Base-by-base conservation (phyloP, 257 asterid species). In the Salvia miltiorrhiza region DNA sequence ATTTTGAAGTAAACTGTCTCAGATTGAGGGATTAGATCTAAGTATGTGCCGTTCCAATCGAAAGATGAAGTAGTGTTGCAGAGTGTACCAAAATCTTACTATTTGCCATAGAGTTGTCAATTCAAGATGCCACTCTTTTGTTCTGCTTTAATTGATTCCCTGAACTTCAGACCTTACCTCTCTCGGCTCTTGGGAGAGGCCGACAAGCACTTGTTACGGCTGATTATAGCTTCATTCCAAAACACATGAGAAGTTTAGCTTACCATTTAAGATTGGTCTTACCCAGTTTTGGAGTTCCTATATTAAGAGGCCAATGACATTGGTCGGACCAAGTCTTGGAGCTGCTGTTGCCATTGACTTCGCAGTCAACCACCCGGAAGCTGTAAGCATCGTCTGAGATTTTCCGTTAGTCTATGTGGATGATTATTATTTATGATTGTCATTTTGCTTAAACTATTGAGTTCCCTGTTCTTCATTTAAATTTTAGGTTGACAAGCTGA, bases 261-360 rank as follows among this genome's bases (percentile, higher is more conserved):
- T 39, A 65, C 32, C 45, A 57, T 40, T 67, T 69, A 16, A 39
- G 39, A 39, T 54, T 20, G 58, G 13, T 19, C 66, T 73, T 55
- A 71, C 50, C 53, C 77, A 93, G 97, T 84, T 90, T 32, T 93
- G 98, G 98, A 81, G 79, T 11, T 73, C 94, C 32, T 69, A 90
- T 55, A 86, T 93, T 72, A 82, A 77, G 76, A 81, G 83, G 74
- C 98, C 97, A 35, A 83, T 88, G 95, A 80, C 79, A 68, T 78
- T 93, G 75, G 96, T 93, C n/a, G 97, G 98, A 68, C 97, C 98
- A 56, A 93, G 98, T 77, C 97, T 93, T 43, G 98, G 97, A 76
- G 93, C 96, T 47, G 96, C 98, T 2, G 86, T 93, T 33, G 94
- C 96, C 74, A 87, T 90, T 39, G 97, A 93, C 75, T 88, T 93